Evolutionary conservation across 2,329 filamentous ascomycete species (phyloP), one percentile per base, ranked within the genome.

Genomic region (Diaporthe vaccinii): DNA sequence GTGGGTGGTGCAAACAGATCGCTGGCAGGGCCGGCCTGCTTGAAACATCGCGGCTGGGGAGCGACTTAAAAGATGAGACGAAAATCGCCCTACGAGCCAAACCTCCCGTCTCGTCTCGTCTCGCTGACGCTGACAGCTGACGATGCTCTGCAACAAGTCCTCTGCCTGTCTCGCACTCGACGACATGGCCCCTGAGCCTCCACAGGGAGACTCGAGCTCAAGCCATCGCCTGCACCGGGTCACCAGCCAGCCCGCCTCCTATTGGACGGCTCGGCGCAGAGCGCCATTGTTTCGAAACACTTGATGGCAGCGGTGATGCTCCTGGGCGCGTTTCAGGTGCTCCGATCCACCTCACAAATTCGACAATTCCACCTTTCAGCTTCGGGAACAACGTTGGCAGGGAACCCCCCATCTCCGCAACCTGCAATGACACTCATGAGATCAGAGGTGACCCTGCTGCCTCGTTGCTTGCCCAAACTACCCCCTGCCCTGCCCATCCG

Each of bases 241-340:
- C 25, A 51, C 22, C 39, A 12, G 28, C 39, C 22, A 58, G 51
- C 57, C 36, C 73, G 36, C 22, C n/a, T 46, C 57, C 53, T 41
- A 77, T 77, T 77, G 75, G 75, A 15, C 57, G 65, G 62, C 53
- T 28, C 12, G 49, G 49, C 75, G 75, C 75, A 75, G 71, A 75
- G 72, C 74, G 75, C 74, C 70, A 69, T 75, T 75, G 75, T 77
- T 77, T 77, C 75, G 74, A 77, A 77, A 77, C 75, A 51, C 62
- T 74, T 67, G 69, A 65, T 71, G 74, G 74, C 67, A 73, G 75
- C 74, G 77, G 78, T 78, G 78, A 76, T 75, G 75, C 75, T 76
- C 78, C 76, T 78, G 75, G 78, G 73, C 74, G 75, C 75, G 80
- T 81, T 81, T 81, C 80, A 81, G 79, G 79, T 81, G 77, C 76